Evolutionary conservation across 371 early-diverging fungal species (phyloP).

Genomic region (Umbelopsis sp.): DNA sequence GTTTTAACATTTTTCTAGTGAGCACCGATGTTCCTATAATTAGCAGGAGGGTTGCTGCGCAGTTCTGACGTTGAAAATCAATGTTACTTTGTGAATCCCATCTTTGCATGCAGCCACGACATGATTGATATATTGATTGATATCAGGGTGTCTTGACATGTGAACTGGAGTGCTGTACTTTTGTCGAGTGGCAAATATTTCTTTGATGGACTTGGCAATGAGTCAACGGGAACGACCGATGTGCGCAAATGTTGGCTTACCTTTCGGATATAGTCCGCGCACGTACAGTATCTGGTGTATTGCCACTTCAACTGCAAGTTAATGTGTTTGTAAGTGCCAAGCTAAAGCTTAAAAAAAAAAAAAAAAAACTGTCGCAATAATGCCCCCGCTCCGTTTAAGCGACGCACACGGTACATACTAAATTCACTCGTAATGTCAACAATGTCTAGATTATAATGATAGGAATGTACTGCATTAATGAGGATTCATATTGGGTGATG

Average conservation of each 20-base stretch:
- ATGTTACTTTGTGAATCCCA: slow-evolving; percentile 48
- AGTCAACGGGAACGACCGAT: no score
- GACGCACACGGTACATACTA: slow-evolving; percentile 26
- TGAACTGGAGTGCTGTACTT: slow-evolving; percentile 57
- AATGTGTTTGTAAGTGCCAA: neutral
- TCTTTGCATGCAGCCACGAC: slow-evolving; percentile 49
- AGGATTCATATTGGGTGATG: no score
- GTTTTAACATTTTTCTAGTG: slow-evolving; percentile 12
- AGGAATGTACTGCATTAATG: neutral
- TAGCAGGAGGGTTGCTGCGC: neutral
- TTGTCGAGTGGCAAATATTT: slow-evolving; percentile 47
- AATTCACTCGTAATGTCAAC: slow-evolving; percentile 27
- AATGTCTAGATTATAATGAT: slow-evolving; percentile 18
- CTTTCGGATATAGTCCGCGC: slow-evolving; percentile 53
- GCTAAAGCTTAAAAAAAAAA: slow-evolving; percentile 2
- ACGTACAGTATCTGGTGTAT: slow-evolving; percentile 59
- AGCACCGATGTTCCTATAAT: neutral
- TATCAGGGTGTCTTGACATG: slow-evolving; percentile 50
- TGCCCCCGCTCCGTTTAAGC: slow-evolving; percentile 32
- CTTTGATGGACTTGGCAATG: neutral
- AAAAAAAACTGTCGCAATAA: neutral
- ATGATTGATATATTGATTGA: slow-evolving; percentile 46
- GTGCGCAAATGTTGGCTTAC: neutral
- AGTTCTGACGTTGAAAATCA: neutral
- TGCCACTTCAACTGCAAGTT: slow-evolving; percentile 51